Evolutionary conservation across 2,329 filamentous ascomycete species (phyloP).

Genomic region (Plenodomus lindquistii): DNA sequence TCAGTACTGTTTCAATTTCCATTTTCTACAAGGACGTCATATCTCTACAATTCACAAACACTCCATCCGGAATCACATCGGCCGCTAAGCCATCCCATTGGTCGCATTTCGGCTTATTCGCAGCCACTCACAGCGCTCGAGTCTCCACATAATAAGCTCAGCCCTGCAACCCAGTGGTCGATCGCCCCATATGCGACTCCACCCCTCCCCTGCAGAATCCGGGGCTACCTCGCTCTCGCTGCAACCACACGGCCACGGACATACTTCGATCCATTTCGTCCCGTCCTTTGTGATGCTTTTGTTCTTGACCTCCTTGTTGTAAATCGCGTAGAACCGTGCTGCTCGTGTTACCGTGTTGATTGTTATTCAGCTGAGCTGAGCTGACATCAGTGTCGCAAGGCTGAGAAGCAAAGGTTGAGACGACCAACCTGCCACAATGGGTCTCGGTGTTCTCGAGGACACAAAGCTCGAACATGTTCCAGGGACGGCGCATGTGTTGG

Average conservation of each 20-base stretch:
- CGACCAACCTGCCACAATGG: conserved; percentile 53
- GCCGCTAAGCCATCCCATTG: background rate
- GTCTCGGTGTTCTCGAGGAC: conserved; percentile 75
- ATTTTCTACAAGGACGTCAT: too few relatives aligned
- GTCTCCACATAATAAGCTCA: background rate
- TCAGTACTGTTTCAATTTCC: too few relatives aligned
- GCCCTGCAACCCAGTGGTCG: background rate
- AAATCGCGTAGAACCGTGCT: too few relatives aligned
- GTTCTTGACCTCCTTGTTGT: background rate
- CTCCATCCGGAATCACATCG: background rate
- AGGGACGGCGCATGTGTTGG: conserved; percentile 50
- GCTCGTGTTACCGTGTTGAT: too few relatives aligned
- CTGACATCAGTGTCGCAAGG: too few relatives aligned
- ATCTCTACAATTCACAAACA: background rate
- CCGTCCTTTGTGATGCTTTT: background rate
- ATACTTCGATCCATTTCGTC: background rate
- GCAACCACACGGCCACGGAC: background rate
- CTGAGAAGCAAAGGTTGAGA: too few relatives aligned
- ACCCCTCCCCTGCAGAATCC: background rate
- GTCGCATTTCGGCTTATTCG: background rate
- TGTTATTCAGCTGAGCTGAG: background rate
- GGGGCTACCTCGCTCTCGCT: background rate
- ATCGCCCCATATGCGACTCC: background rate
- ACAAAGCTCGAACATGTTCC: conserved; percentile 70
- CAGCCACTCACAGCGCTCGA: background rate